These are phyloP conservation scores for Aspergillus wentii DNA, from an alignment of 495 filamentous ascomycete species.

Conservation along the genomic window DNA sequence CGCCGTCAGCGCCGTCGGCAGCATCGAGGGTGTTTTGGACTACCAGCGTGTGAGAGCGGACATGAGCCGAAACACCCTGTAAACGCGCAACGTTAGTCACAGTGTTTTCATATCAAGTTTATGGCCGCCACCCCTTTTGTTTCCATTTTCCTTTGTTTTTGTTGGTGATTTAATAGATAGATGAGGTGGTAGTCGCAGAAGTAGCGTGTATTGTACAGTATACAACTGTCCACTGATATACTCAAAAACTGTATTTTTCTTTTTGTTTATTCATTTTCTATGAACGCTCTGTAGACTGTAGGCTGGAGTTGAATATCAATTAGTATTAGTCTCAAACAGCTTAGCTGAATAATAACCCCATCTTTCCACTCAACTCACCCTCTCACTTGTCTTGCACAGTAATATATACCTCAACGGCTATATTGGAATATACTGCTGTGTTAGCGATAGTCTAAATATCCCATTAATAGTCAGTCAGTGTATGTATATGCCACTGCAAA, in stretches of 20 bases:
- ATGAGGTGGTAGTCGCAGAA: conserved; percentile 14
- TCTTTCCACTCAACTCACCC: no score
- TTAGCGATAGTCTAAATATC: no score
- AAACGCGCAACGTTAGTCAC: conserved; percentile 5
- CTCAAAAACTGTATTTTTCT: conserved; percentile 23
- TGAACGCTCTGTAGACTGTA: no score
- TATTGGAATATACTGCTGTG: no score
- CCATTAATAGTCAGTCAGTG: no score
- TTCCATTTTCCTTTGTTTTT: conserved; percentile 9
- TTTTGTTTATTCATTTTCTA: conserved; percentile 5
- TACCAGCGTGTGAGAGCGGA: conserved; percentile 85
- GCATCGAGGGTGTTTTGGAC: conserved; percentile 86
- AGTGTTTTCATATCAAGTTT: conserved; percentile 2
- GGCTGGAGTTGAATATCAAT: no score
- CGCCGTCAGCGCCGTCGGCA: conserved; percentile 85
- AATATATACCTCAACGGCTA: no score
- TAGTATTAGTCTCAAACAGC: no score
- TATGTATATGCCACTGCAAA: no score
- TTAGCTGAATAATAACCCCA: no score
- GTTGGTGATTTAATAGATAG: conserved; percentile 24
- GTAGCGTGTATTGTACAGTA: conserved; percentile 32
- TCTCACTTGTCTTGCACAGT: background rate
- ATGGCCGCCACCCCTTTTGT: conserved; percentile 7
- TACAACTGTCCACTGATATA: conserved; percentile 27
- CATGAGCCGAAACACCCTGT: conserved; percentile 71